phyloP scores from a whole-genome alignment of 2,329 filamentous ascomycete genomes.

The Calonectria henricotiae region DNA sequence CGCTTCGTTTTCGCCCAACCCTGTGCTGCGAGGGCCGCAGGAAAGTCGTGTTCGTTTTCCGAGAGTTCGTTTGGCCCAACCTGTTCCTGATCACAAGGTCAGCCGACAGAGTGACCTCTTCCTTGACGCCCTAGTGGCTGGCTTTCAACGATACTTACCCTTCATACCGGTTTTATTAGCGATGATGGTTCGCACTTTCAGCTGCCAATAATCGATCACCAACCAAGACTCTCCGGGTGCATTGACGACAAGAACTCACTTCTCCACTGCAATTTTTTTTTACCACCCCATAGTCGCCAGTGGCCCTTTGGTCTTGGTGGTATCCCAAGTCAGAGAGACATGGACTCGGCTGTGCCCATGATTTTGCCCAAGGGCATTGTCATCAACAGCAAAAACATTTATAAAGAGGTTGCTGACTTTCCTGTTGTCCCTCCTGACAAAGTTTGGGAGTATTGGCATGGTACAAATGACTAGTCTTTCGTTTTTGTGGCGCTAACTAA shows the following conservation, averaged over 20 bases:
- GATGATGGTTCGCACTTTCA: constrained; percentile 48
- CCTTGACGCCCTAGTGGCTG: background rate
- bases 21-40: constrained; percentile 21
- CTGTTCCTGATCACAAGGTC: background rate
- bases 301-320: constrained; percentile 31
- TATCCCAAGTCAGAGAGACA: constrained; percentile 39
- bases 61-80: background rate
- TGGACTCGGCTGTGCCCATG: constrained; percentile 60
- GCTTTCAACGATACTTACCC: constrained; percentile 4
- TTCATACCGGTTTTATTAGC: constrained; percentile 25
- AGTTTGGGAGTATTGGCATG: constrained; percentile 72
- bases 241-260: constrained; percentile 36
- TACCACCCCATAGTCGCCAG: constrained; percentile 28
- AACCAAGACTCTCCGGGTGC: constrained; percentile 33
- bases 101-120: background rate
- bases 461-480: constrained; percentile 57
- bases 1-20: constrained; percentile 24
- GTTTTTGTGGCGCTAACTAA: constrained; percentile 39
- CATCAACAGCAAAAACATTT: constrained; percentile 68
- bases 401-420: constrained; percentile 70
- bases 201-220: constrained; percentile 42
- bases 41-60: constrained; percentile 6
- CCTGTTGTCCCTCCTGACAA: constrained; percentile 68
- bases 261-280: constrained; percentile 5
- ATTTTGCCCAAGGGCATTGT: constrained; percentile 74